These are phyloP conservation scores for Globisporangium spiculum DNA, from an alignment of 352 stramenopile species.

Conservation along the genomic window DNA sequence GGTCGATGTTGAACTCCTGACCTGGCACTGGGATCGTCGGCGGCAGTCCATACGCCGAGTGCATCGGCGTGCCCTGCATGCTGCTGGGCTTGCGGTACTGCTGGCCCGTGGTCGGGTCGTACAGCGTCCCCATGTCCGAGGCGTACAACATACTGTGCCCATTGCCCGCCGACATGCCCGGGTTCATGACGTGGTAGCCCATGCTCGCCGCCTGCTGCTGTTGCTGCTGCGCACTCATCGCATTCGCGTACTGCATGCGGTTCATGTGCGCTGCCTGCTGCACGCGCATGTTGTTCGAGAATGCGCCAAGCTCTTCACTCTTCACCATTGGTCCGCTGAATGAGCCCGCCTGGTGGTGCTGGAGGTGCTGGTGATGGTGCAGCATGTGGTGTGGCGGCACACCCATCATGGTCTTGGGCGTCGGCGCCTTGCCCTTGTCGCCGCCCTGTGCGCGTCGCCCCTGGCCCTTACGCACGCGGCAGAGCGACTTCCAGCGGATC, in stretches of 20 bases:
- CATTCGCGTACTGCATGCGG: conserved; percentile 18
- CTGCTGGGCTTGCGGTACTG: conserved; percentile 42
- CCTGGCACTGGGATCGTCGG: conserved; percentile 18
- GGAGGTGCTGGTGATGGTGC: conserved; percentile 13
- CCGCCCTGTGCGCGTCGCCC: conserved; percentile 32
- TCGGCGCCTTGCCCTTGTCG: conserved; percentile 40
- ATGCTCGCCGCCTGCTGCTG: conserved; percentile 24
- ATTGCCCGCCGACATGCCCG: conserved; percentile 7
- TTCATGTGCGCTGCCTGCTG: conserved; percentile 37
- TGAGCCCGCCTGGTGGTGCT: conserved; percentile 6
- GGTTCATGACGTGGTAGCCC: conserved; percentile 23
- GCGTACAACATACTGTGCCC: conserved; percentile 38
- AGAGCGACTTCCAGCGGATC: conserved; percentile 90
- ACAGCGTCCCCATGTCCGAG: conserved; percentile 38
- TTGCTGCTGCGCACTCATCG: conserved; percentile 25
- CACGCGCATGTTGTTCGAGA: conserved; percentile 37
- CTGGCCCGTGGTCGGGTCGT: conserved; percentile 50
- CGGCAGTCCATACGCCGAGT: conserved; percentile 34
- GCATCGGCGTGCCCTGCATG: conserved; percentile 23
- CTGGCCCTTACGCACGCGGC: conserved; percentile 69
- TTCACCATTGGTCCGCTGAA: conserved; percentile 62
- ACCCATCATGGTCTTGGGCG: conserved; percentile 21
- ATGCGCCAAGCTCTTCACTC: conserved; percentile 59
- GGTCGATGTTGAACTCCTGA: conserved; percentile 43
- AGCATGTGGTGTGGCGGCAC: conserved; percentile 17